Base-by-base conservation (phyloP, 2,329 filamentous ascomycete genomes). In the Stemphylium beticola region DNA sequence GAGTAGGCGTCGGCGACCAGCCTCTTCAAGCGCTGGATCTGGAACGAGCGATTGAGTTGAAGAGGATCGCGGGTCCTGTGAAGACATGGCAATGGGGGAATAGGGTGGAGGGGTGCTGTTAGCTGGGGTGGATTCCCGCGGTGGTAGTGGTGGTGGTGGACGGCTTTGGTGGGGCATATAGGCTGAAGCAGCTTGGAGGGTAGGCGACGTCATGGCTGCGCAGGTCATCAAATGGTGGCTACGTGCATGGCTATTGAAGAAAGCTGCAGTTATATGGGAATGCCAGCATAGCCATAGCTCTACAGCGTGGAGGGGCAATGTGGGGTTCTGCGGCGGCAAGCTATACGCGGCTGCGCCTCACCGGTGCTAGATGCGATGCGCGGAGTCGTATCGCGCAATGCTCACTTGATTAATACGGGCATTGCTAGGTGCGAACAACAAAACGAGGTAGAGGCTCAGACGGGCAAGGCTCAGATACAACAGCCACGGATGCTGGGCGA, bases 1-100 rank as follows among this genome's bases (percentile, higher is more conserved):
- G 1, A 97, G 82, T 20, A 97, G 80, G 22, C 81, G 83, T 44
- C 85, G 77, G 20, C 76, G 72, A n/a, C 74, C 71, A 9, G 64
- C 57, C 24, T 70, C 61, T 12, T 68, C 64, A 29, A 55, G 37
- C 4, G 72, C 62, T 11, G 66, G 65, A 29, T 75, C 69, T 20
- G 78, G 78, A 4, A 74, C 63, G 7, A 82, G 73, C 3, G 79
- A 81, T 49, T 82, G 74, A 4, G 74, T 76, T 3, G 79, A 82
- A 2, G 76, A 77, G 3, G 77, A 76, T 20, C 79, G 75, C 22
- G 76, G 78, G 55, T 81, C 79, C 26, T 72, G 53, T 24, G 70
- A 73, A 9, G 63, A 61, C 64, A 74, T 71, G 44, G 56, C 62
- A 29, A 60, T 55, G 36, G 63, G 44, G 2, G 69, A 69, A 15